phyloP scores from a whole-genome alignment of 352 stramenopile species.

The Globisporangium paroecandrum region DNA sequence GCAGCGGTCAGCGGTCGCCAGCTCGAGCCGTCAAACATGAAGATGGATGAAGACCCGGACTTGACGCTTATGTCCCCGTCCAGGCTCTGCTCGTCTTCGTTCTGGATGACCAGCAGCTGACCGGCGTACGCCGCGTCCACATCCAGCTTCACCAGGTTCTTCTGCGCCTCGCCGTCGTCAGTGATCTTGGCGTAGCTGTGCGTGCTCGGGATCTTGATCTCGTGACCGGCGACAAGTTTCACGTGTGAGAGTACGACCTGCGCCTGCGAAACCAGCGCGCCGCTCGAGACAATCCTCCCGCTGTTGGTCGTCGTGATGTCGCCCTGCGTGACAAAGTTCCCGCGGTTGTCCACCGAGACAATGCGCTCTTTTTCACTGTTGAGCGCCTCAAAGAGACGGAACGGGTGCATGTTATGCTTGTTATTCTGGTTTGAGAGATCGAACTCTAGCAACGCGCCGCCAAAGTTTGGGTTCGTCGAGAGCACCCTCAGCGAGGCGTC shows the following conservation, averaged over 20 bases:
- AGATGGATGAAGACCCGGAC: constrained; percentile 50
- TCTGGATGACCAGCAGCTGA: constrained; percentile 74
- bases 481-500: constrained; percentile 37
- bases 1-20: constrained; percentile 70
- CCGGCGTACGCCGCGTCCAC: constrained; percentile 35
- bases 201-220: constrained; percentile 47
- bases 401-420: constrained; percentile 24
- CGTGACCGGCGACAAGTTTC: constrained; percentile 31
- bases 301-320: constrained; percentile 44
- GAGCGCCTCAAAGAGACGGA: constrained; percentile 47
- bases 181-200: constrained; percentile 73
- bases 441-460: constrained; percentile 48
- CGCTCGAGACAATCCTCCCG: constrained; percentile 46
- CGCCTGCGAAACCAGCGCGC: constrained; percentile 45
- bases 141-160: constrained; percentile 46
- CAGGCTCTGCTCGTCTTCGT: constrained; percentile 59
- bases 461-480: constrained; percentile 50
- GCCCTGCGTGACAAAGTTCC: constrained; percentile 42
- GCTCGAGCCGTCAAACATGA: constrained; percentile 54
- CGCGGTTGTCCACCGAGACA: constrained; percentile 48
- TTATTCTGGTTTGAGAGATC: constrained; percentile 28
- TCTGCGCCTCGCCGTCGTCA: constrained; percentile 32
- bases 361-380: constrained; percentile 14
- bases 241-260: constrained; percentile 51
- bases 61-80: constrained; percentile 48